Conservation (phyloP, 2,329 filamentous ascomycete genomes). For the Xylaria sp. region DNA sequence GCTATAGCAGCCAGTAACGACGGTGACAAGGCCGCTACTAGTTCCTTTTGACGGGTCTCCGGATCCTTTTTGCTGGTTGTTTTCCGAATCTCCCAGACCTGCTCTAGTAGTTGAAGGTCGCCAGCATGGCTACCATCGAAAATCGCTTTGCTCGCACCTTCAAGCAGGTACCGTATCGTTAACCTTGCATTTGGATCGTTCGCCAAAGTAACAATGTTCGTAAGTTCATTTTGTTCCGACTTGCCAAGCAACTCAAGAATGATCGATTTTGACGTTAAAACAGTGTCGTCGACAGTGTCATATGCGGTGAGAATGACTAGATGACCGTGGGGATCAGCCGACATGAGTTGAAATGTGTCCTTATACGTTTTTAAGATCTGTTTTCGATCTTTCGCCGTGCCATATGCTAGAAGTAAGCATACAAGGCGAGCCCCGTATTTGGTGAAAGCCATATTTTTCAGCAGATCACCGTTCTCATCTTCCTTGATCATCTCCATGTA, state of each 20-base stretch:
- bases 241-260: slow-evolving; percentile 87
- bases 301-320: slow-evolving; percentile 85
- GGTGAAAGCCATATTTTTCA: slow-evolving; percentile 97
- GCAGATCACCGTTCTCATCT: slow-evolving; percentile 87
- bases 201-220: slow-evolving; percentile 72
- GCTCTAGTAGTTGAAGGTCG: slow-evolving; percentile 77
- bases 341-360: slow-evolving; percentile 87
- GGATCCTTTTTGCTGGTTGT: slow-evolving; percentile 94
- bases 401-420: slow-evolving; percentile 83
- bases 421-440: slow-evolving; percentile 85
- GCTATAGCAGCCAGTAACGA: slow-evolving; percentile 79
- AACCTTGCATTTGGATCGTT: slow-evolving; percentile 74
- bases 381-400: slow-evolving; percentile 92
- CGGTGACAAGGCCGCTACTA: slow-evolving; percentile 79
- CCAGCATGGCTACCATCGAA: slow-evolving; percentile 71
- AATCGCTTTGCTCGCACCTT: slow-evolving; percentile 69
- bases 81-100: slow-evolving; percentile 82
- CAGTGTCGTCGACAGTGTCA: slow-evolving; percentile 94
- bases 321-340: slow-evolving; percentile 81
- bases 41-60: slow-evolving; percentile 77
- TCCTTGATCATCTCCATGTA: slow-evolving; percentile 92
- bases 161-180: slow-evolving; percentile 84
- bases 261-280: slow-evolving; percentile 84
- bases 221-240: slow-evolving; percentile 68
- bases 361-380: slow-evolving; percentile 89